Evolutionary conservation across 148 eudicot genomes (phyloP).

Genomic region (Polygonum maritimum): DNA sequence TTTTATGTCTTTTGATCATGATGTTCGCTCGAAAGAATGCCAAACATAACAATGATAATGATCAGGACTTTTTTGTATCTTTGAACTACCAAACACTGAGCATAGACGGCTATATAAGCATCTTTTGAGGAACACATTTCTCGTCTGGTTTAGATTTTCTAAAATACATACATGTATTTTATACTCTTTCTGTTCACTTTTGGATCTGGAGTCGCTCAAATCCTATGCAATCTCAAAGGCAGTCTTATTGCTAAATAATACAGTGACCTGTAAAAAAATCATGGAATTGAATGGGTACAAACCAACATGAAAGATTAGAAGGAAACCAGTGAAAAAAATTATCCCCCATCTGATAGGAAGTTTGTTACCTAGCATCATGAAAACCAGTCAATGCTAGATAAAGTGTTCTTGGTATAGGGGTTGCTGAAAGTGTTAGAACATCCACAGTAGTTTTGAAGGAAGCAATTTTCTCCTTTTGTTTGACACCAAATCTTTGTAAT

Average conservation of each 20-base stretch:
- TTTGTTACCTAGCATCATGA: constrained; percentile 90
- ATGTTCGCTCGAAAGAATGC: neutral
- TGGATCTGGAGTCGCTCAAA: neutral
- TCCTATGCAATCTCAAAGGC: neutral
- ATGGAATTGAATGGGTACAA: neutral
- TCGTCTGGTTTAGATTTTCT: neutral
- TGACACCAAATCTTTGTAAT: constrained; percentile 92
- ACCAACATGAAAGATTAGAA: neutral
- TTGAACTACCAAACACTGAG: neutral
- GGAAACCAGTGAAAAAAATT: too few relatives aligned
- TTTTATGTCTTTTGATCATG: neutral
- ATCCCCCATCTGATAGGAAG: neutral
- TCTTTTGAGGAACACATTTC: neutral
- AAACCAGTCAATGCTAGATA: constrained; percentile 96
- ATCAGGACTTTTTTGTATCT: too few relatives aligned
- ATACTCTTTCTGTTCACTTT: neutral
- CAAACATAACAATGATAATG: neutral
- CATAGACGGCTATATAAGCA: neutral
- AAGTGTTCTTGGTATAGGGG: constrained; percentile 96
- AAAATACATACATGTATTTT: neutral
- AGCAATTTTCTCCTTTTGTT: constrained; percentile 96
- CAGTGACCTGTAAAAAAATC: neutral
- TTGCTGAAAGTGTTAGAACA: constrained; percentile 96
- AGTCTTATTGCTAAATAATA: neutral
- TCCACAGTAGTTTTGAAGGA: constrained; percentile 93